Base-by-base conservation (phyloP, 768 basidiomycete genomes). In the Coprinopsis marcescibilis region DNA sequence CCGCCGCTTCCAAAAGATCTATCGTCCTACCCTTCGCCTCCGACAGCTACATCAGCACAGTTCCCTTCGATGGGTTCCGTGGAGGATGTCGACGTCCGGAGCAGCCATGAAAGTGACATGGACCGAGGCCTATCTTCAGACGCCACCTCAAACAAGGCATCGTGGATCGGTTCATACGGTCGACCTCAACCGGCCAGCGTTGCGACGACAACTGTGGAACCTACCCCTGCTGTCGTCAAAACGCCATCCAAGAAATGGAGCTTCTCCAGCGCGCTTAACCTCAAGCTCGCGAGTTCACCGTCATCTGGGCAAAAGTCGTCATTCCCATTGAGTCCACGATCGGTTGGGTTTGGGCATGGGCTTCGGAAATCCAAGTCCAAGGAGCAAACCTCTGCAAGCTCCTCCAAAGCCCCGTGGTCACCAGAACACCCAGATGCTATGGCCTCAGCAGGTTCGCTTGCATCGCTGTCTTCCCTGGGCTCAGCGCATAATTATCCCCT, bases 171-270 rank as follows among this genome's bases (percentile, higher is more conserved):
- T 46, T 66, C 68, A 45, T 68, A 65, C 48, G 67, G 43, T 65
- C 45, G 8, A 43, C 50, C 12, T 23, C 11, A n/a, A 24, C n/a
- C n/a, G n/a, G n/a, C n/a, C 26, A 15, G 67, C 48, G 55, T 59
- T 34, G 63, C 61, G 58, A 60, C 54, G 58, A 70, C 66, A 53
- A 65, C 60, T 55, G 67, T 70, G 24, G 74, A 78, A 48, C 65
- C 73, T 46, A 54, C 58, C 12, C 71, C 81, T 32, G 58, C 68
- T 13, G 68, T 74, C 34, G 68, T 74, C 43, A 88, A 87, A 68
- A 86, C 87, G 2, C 89, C 90, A 26, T 89, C 87, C n/a, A 93
- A 92, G 76, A 94, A 94, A 65, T 94, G 91, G 91, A 93, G 90
- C 60, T 87, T 94, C 62, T 86, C 88, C n/a, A 85, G 77, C 52